Conservation (phyloP, 1,284 basidiomycete genomes). For the Flammula alnicola region DNA sequence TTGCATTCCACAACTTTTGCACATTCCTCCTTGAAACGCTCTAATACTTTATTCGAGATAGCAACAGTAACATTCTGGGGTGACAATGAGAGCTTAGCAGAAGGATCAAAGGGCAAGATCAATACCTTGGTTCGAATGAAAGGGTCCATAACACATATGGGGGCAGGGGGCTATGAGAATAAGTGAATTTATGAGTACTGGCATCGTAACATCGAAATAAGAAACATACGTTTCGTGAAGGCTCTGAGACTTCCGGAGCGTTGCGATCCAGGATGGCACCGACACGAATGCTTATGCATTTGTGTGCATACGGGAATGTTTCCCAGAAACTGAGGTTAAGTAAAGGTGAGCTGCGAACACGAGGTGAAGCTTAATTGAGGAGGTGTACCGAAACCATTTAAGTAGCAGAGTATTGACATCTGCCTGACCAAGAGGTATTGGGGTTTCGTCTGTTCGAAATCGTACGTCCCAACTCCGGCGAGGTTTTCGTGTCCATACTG, state of each 20-base stretch:
- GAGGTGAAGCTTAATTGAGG: neutral
- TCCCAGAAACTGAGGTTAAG: constrained; percentile 48
- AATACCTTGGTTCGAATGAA: constrained; percentile 51
- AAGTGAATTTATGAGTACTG: neutral
- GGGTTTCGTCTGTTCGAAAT: constrained; percentile 28
- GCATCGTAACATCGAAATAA: neutral
- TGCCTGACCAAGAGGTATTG: constrained; percentile 24
- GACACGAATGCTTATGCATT: constrained; percentile 44
- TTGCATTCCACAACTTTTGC: neutral
- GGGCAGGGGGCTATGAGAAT: neutral
- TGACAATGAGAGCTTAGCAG: neutral
- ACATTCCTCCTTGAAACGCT: constrained; percentile 31
- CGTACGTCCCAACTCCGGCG: constrained; percentile 42
- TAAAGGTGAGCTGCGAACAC: neutral
- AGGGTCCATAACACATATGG: constrained; percentile 49
- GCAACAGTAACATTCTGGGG: constrained; percentile 37
- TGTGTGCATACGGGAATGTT: constrained; percentile 38
- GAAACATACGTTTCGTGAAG: too few species aligned
- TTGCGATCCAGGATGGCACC: constrained; percentile 38
- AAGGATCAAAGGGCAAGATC: neutral
- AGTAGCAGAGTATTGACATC: constrained; percentile 31
- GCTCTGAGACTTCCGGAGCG: neutral
- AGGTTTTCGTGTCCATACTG: constrained; percentile 43
- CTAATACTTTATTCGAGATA: constrained; percentile 24
- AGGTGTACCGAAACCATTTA: constrained; percentile 52